These are phyloP conservation scores for Solanum megistacrolobum DNA, from an alignment of 257 asterid species.

Conservation along the genomic window DNA sequence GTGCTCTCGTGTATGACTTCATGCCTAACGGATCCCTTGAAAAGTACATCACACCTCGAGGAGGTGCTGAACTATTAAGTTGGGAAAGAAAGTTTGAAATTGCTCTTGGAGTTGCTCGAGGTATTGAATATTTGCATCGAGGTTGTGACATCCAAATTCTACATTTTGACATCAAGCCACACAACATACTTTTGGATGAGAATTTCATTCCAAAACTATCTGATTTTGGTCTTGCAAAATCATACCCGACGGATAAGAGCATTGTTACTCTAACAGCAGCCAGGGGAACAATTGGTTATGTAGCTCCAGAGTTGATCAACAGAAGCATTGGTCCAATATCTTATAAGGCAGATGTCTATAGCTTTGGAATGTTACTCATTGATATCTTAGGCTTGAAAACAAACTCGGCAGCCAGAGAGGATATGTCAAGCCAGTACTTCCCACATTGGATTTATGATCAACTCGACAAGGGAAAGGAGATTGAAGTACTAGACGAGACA, in stretches of 20 bases:
- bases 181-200: slow-evolving; percentile 15
- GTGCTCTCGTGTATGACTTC: neutral
- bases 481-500: neutral
- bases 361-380: slow-evolving; percentile 17
- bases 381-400: slow-evolving; percentile 7
- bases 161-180: slow-evolving; percentile 21
- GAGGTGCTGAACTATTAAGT: neutral
- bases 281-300: slow-evolving; percentile 21
- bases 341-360: slow-evolving; percentile 19
- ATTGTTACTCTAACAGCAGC: slow-evolving; percentile 1
- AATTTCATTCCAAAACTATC: slow-evolving; percentile 10
- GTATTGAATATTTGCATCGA: neutral
- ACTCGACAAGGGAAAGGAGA: neutral
- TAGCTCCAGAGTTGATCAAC: slow-evolving; percentile 18
- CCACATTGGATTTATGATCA: slow-evolving; percentile 5
- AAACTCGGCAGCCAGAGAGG: neutral
- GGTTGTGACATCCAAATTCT: slow-evolving; percentile 8
- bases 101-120: no score
- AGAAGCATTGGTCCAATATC: slow-evolving; percentile 10
- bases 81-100: no score
- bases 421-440: slow-evolving; percentile 4
- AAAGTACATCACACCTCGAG: neutral
- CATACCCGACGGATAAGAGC: neutral
- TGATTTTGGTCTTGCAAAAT: slow-evolving; percentile 16
- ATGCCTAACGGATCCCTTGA: neutral